These are phyloP conservation scores for Sporisorium reilianum DNA, from an alignment of 1,284 basidiomycete genomes.

Conservation along the genomic window DNA sequence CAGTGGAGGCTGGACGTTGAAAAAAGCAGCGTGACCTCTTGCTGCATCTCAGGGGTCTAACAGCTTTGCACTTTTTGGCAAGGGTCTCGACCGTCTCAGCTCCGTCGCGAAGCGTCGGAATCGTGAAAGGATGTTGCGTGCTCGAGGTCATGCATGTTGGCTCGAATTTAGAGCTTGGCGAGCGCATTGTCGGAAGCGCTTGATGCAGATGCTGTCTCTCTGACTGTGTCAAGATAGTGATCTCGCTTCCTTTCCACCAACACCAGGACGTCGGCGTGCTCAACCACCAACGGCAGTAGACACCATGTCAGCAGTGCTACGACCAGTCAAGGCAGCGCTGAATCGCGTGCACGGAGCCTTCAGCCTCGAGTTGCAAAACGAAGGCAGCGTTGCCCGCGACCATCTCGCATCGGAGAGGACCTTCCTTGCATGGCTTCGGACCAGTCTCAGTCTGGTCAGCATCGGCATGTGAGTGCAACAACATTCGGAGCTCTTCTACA, in stretches of 20 bases:
- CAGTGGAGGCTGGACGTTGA: slow-evolving; percentile 1
- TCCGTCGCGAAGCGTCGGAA: neutral
- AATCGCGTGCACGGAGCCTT: slow-evolving; percentile 26
- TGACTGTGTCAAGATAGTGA: neutral
- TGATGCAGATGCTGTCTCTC: neutral
- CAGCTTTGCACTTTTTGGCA: neutral
- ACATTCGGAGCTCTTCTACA: too few relatives aligned
- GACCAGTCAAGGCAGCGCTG: slow-evolving; percentile 21
- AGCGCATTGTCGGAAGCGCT: neutral
- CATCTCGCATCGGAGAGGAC: slow-evolving; percentile 69
- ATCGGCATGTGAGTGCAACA: slow-evolving; percentile 59
- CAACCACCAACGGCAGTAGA: neutral
- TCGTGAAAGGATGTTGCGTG: neutral
- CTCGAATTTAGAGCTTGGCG: slow-evolving; percentile 6
- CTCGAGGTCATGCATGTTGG: too few relatives aligned
- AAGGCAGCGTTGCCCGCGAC: slow-evolving; percentile 69
- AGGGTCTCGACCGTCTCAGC: slow-evolving; percentile 4
- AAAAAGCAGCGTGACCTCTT: slow-evolving; percentile 1
- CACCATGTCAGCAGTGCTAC: slow-evolving; percentile 36
- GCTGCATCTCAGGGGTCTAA: neutral
- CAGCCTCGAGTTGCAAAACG: slow-evolving; percentile 58
- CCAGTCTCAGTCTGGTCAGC: slow-evolving; percentile 63
- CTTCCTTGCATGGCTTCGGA: slow-evolving; percentile 69
- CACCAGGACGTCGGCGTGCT: too few relatives aligned
- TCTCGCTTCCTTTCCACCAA: neutral